phyloP scores from a whole-genome alignment of 2,329 filamentous ascomycete species.

The Trichoderma gracile region DNA sequence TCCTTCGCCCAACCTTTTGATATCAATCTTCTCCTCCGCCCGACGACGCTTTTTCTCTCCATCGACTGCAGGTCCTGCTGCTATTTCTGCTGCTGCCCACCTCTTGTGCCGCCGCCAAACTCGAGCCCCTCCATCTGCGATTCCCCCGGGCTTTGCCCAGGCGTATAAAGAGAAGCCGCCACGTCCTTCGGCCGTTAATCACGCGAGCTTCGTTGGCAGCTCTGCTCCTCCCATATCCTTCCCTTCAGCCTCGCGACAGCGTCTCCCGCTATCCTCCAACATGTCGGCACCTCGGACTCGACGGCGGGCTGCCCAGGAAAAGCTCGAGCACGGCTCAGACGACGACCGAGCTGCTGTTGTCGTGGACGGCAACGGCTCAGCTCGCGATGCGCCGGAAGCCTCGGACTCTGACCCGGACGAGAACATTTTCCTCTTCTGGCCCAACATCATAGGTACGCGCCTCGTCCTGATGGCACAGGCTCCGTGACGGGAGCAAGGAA shows the following conservation, averaged over 20 bases:
- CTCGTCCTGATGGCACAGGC: background rate
- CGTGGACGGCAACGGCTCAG: constrained; percentile 51
- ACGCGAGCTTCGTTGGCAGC: constrained; percentile 20
- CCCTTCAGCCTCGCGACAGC: constrained; percentile 17
- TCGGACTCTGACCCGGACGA: constrained; percentile 51
- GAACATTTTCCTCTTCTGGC: constrained; percentile 81
- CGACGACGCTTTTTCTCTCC: background rate
- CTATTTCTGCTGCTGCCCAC: background rate
- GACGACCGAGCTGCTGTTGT: constrained; percentile 34
- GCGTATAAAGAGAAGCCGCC: background rate
- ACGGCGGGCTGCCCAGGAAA: constrained; percentile 42
- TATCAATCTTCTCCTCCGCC: background rate
- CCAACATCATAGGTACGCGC: constrained; percentile 74
- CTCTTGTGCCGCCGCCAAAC: background rate
- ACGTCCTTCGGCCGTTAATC: constrained; percentile 10
- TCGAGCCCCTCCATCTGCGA: constrained; percentile 10
- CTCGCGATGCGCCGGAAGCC: constrained; percentile 38
- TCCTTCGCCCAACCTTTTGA: constrained; percentile 30
- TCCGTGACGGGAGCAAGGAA: background rate
- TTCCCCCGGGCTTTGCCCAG: background rate
- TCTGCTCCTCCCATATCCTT: constrained; percentile 1
- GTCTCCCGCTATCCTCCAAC: constrained; percentile 22
- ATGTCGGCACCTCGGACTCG: constrained; percentile 46
- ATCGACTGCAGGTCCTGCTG: background rate
- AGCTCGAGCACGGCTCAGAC: constrained; percentile 33